Conservation (phyloP, 345 rosid species). For the Arabidopsis arenosa region DNA sequence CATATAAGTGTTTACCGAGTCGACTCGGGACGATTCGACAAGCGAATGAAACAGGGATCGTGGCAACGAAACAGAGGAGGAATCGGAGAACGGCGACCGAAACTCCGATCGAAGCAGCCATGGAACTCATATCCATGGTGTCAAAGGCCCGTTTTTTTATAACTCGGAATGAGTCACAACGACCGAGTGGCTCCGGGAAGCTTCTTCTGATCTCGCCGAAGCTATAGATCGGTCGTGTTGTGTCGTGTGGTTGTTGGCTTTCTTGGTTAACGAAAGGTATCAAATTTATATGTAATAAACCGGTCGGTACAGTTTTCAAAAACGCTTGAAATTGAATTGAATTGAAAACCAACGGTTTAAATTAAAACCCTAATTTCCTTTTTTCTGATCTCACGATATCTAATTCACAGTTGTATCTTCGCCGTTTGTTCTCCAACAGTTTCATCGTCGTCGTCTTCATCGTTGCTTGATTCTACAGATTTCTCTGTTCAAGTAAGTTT, state of each 20-base stretch:
- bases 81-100: conserved; percentile 86
- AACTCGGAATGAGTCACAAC: conserved; percentile 35
- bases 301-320: conserved; percentile 6
- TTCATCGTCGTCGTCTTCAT: conserved; percentile 8
- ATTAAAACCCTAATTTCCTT: conserved; percentile 23
- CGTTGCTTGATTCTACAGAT: conserved; percentile 3
- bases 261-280: conserved; percentile 21
- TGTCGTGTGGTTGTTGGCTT: conserved; percentile 32
- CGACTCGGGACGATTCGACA: conserved; percentile 75
- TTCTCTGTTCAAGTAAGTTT: conserved; percentile 25
- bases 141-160: not conserved
- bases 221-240: conserved; percentile 7
- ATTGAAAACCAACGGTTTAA: conserved; percentile 11
- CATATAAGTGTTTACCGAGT: conserved; percentile 65
- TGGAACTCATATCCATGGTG: conserved; percentile 59
- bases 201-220: conserved; percentile 15
- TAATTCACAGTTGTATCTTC: not conserved
- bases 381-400: too few relatives aligned
- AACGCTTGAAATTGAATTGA: not conserved
- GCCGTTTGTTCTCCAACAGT: not conserved
- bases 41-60: conserved; percentile 75
- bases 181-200: conserved; percentile 22
- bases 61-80: conserved; percentile 85
- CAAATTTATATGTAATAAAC: conserved; percentile 23
- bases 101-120: conserved; percentile 86